Evolutionary conservation across 2,329 filamentous ascomycete genomes (phyloP), one percentile per base, ranked within the genome.

Genomic region (Rutstroemia sydowiana): DNA sequence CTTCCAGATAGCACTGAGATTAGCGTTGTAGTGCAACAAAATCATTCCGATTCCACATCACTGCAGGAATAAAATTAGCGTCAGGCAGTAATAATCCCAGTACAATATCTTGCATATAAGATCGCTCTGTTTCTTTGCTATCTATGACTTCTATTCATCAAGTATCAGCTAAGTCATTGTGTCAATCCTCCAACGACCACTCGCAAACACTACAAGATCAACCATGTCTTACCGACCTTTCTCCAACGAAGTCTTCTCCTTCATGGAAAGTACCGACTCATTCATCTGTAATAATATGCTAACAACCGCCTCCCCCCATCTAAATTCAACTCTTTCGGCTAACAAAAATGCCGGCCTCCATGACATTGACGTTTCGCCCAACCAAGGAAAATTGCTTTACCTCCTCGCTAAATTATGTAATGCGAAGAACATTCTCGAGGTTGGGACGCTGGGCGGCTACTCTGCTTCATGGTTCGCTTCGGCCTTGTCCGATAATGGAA

Each of bases 381-480:
- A 52, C 30, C 51, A 55, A 51, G 53, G 55, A 28, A 57, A 55
- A 44, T 23, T 55, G 3, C 53, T 57, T 40, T 42, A 52, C 26
- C 51, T 55, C n/a, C 45, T 55, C 14, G 52, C 55, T 8, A 51
- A 53, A 28, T 44, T 55, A 41, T 45, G 30, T 23, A 41, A 42
- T 23, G 42, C 43, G 1, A 54, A 53, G 30, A 37, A 41, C 32
- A 54, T 60, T 18, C 55, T 60, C 10, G 59, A 61, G 46, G 50
- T 62, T 9, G 59, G 59, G 7, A 58, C 57, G 5, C 54, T 58
- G n/a, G 52, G 60, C 1, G 59, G 59, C 4, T 60, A 58, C 32
- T 56, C 49, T 18, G 30, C 57, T 2, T 55, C 57, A 36, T 54
- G 52, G 34, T 48, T 59, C 34, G 56, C 56, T 14, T 56, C 58